Conservation (phyloP, 192 early-diverging fungal species). For the Martensiomyces pterosporus region DNA sequence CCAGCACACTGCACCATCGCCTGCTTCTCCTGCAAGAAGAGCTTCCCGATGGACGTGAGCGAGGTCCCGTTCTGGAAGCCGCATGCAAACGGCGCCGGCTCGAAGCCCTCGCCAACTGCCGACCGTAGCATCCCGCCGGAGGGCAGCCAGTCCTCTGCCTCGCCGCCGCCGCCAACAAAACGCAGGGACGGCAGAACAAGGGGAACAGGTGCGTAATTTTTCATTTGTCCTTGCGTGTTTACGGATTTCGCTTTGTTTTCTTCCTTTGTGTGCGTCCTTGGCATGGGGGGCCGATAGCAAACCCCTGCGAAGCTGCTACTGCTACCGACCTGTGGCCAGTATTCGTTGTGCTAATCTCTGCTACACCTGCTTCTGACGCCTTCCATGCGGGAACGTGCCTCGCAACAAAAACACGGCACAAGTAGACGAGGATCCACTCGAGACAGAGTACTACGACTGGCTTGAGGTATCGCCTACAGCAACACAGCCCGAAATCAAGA, state of each 20-base stretch:
- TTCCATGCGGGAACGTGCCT: too few relatives aligned
- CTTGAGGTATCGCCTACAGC: conserved; percentile 74
- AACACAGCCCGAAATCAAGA: conserved; percentile 83
- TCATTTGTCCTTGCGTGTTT: too few relatives aligned
- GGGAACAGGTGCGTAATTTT: conserved; percentile 41
- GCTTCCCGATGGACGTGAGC: conserved; percentile 48
- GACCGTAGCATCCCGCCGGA: background rate
- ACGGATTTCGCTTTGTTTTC: too few relatives aligned
- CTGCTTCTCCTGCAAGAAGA: conserved; percentile 42
- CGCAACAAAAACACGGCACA: too few relatives aligned
- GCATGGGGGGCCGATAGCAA: too few relatives aligned
- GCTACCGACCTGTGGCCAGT: too few relatives aligned
- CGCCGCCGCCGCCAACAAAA: conserved; percentile 17
- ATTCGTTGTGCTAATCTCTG: too few relatives aligned
- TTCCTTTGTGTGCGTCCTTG: too few relatives aligned
- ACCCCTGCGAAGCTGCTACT: too few relatives aligned
- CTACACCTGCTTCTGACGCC: too few relatives aligned
- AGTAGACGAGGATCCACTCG: conserved; percentile 70
- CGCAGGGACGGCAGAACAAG: conserved; percentile 36
- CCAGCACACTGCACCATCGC: conserved; percentile 21
- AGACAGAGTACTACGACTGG: conserved; percentile 88
- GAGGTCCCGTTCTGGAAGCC: conserved; percentile 51
- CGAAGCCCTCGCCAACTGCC: conserved; percentile 2
- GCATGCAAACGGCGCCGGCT: background rate
- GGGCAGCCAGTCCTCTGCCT: background rate